Evolutionary conservation across 768 basidiomycete species (phyloP).

Genomic region (Pholiota microspora): DNA sequence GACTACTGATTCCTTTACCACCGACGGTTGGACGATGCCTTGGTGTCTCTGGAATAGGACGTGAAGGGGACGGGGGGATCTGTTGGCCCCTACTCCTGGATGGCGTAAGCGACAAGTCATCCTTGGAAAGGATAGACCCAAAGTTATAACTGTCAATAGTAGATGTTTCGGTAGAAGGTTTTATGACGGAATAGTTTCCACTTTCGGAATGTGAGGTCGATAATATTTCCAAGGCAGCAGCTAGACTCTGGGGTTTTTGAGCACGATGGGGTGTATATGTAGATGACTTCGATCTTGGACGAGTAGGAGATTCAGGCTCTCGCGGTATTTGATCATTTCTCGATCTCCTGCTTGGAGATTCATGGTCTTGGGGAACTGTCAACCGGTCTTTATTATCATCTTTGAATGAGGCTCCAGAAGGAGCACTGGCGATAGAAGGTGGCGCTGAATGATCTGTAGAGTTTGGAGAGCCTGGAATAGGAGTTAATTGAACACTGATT

Average conservation of each 20-base stretch:
- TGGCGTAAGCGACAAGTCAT: slow-evolving; percentile 26
- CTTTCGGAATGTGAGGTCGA: slow-evolving; percentile 42
- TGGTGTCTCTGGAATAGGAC: slow-evolving; percentile 40
- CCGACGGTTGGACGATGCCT: slow-evolving; percentile 42
- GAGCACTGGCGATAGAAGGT: slow-evolving; percentile 48
- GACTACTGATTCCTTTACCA: slow-evolving; percentile 67
- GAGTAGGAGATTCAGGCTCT: slow-evolving; percentile 9
- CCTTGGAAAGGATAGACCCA: slow-evolving; percentile 20
- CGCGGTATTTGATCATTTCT: slow-evolving; percentile 19
- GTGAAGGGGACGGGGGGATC: slow-evolving; percentile 41
- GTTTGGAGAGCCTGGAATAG: slow-evolving; percentile 71
- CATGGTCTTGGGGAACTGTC: slow-evolving; percentile 29
- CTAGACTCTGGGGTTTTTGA: slow-evolving; percentile 66
- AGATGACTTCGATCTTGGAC: slow-evolving; percentile 36
- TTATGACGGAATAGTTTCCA: slow-evolving; percentile 28
- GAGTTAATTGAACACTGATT: slow-evolving; percentile 47
- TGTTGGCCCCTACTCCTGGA: slow-evolving; percentile 25
- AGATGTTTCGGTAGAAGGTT: slow-evolving; percentile 22
- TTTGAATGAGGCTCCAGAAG: slow-evolving; percentile 16
- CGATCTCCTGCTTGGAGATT: slow-evolving; percentile 30
- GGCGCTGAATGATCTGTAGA: slow-evolving; percentile 59
- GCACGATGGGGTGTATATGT: slow-evolving; percentile 53
- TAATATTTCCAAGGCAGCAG: slow-evolving; percentile 69
- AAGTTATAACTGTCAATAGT: slow-evolving; percentile 21
- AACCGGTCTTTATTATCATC: slow-evolving; percentile 22